Conservation (phyloP, 495 filamentous ascomycete species). For the Trichoderma orchidacearum region DNA sequence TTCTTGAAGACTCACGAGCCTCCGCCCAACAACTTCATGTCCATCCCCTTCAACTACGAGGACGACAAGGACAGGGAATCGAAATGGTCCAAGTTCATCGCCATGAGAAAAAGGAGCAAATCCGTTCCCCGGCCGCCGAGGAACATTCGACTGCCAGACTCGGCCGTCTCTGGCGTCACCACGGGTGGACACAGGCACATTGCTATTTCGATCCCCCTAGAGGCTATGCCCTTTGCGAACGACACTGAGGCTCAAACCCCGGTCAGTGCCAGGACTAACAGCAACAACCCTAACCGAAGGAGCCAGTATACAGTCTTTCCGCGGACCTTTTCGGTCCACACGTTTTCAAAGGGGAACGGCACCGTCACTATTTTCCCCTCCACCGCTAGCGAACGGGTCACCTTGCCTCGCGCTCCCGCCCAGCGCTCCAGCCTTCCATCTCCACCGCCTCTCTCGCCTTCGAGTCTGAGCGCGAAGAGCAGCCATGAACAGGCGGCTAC, state of each 20-base stretch:
- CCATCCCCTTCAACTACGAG: slow-evolving; percentile 15
- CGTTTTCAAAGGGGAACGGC: slow-evolving; percentile 5
- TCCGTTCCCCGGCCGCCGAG: slow-evolving; percentile 8
- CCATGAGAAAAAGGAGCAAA: not conserved
- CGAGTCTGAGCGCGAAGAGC: not conserved
- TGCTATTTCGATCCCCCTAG: slow-evolving; percentile 36
- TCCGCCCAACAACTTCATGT: slow-evolving; percentile 22
- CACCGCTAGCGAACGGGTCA: slow-evolving; percentile 7
- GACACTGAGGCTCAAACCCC: not conserved
- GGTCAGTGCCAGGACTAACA: not conserved
- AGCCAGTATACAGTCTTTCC: not conserved
- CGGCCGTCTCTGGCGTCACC: slow-evolving; percentile 26
- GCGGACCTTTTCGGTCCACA: not conserved
- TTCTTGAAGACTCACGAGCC: slow-evolving; percentile 21
- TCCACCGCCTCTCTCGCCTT: slow-evolving; percentile 14
- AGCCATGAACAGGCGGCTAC: not conserved
- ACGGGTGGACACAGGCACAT: slow-evolving; percentile 30
- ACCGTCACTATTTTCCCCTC: slow-evolving; percentile 10
- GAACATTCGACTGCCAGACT: slow-evolving; percentile 27
- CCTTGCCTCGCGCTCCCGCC: not conserved
- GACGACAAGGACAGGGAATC: slow-evolving; percentile 11
- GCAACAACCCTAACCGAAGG: not conserved
- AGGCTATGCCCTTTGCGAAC: slow-evolving; percentile 11
- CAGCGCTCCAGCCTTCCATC: not conserved
- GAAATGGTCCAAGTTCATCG: slow-evolving; percentile 8